Evolutionary conservation across 164 flowering plant genomes (phyloP), one percentile per base, ranked within the genome.

Genomic region (Chimonanthus praecox): DNA sequence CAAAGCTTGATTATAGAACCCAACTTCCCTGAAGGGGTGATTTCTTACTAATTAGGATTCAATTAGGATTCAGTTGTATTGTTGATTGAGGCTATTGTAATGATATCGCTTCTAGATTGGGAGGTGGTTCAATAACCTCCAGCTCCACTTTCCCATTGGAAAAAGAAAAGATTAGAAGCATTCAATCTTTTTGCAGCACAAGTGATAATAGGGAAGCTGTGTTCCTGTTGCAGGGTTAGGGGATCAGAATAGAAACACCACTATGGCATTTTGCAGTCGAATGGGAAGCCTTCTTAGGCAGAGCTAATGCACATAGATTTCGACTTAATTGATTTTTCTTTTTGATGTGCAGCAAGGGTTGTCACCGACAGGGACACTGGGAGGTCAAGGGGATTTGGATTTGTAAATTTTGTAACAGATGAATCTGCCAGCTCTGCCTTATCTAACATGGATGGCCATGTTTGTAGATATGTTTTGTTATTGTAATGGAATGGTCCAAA

Each of bases 311-410:
- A 21, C 33, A 21, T 21, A 21, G 33, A 21, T 21, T 21, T 54
- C 4, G 15, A 54, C 15, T 54, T 16, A 54, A 10, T 54, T 10
- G 60, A 10, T 54, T 2, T 54, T 9, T 20, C 8, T 48, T 62
- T 61, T 11, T 72, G 68, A 58, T 21, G 33, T 79, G 72, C 87
- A 92, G 95, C 97, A 11, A 87, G 74, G 80, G 90, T 92, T 67
- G 86, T 92, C 71, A 69, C 73, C 33, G 93, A 91, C 73, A 81
- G 96, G 78, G 92, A 90, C 7, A 81, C 88, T 47, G 93, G 94
- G 71, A 86, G 89, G 68, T 89, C 94, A 5, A 83, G 92, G 78
- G 98, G 94, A 11, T 93, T 93, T 84, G 94, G 96, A 6, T 91
- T 93, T 77, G 92, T 93, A 49, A 82, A 61, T 72, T 91, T 75